These are phyloP conservation scores for Macrotyloma uniflorum DNA, from an alignment of 306 rosid species.

Conservation along the genomic window DNA sequence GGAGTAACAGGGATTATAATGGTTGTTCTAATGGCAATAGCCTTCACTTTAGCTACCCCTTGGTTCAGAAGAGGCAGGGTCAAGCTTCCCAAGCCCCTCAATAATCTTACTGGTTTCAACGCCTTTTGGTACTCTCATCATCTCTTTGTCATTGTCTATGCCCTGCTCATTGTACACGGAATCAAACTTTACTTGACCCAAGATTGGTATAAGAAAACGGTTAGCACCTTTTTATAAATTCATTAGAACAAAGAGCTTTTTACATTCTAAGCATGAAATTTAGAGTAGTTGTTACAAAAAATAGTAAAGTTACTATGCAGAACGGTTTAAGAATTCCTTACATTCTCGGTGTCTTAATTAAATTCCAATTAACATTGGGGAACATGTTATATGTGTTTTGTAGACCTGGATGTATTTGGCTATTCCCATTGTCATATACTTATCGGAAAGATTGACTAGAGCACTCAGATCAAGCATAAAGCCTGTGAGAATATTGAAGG, in stretches of 20 bases:
- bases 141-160: conserved; percentile 65
- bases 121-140: conserved; percentile 82
- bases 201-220: conserved; percentile 74
- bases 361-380: not conserved
- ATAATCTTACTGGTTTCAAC: conserved; percentile 68
- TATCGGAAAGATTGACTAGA: conserved; percentile 50
- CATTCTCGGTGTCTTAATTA: not conserved
- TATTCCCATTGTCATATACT: conserved; percentile 50
- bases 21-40: conserved; percentile 60
- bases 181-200: conserved; percentile 53
- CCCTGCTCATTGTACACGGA: conserved; percentile 63
- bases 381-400: conserved; percentile 31
- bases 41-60: conserved; percentile 60
- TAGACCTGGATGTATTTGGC: conserved; percentile 66
- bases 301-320: not conserved
- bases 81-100: conserved; percentile 52
- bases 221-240: conserved; percentile 46
- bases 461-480: conserved; percentile 57
- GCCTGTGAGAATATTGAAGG: conserved; percentile 55
- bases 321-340: not conserved
- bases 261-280: not conserved
- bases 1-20: conserved; percentile 63
- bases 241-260: not conserved
- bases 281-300: not conserved
- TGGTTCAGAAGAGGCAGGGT: conserved; percentile 54